Base-by-base conservation (phyloP, 768 basidiomycete genomes). In the Lyophyllum shimeji region DNA sequence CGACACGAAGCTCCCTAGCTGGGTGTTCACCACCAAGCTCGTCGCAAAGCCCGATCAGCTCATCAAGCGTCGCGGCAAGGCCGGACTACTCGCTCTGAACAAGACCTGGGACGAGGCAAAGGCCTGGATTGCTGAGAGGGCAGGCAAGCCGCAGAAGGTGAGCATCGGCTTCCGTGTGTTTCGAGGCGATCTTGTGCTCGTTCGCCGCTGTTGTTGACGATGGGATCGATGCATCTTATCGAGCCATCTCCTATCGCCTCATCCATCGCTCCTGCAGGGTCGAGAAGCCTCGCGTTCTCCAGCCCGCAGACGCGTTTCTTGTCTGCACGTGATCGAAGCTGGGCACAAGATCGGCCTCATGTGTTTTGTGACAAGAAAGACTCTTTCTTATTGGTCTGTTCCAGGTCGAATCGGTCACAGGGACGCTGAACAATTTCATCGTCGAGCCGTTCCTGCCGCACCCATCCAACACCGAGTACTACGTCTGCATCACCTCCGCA, bases 11-110 rank as follows among this genome's bases (percentile, higher is more conserved):
- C 72, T 94, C 27, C 91, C 91, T 15, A 73, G 80, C 64, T 95
- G 92, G 93, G 89, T 95, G 33, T 86, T 84, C 76, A 84, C 80
- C 62, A 84, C 76, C 63, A 92, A 93, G 80, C 91, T 96, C 71
- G 95, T 97, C 66, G 95, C 87, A 17, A 97, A 97, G 78, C 95
- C 95, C 23, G 95, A 96, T 77, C 95, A 97, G 77, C 89, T 98
- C 74, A 98, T 98, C 85, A 99, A 98, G 81, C 90, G 97, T 62
- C 91, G 97, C 59, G 97, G 97, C 67, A 99, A 99, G 83, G 94
- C 94, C 20, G 97, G 97, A 61, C 83, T 99, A 13, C 84, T 99
- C 60, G 86, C 87, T 33, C 82, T 99, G 62, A 98, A 98, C 86
- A 95, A 95, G 77, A 79, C 81, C 21, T 97, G 91, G 92, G 79